Evolutionary conservation across 1,284 basidiomycete species (phyloP).

Genomic region (Heliocybe sulcata): DNA sequence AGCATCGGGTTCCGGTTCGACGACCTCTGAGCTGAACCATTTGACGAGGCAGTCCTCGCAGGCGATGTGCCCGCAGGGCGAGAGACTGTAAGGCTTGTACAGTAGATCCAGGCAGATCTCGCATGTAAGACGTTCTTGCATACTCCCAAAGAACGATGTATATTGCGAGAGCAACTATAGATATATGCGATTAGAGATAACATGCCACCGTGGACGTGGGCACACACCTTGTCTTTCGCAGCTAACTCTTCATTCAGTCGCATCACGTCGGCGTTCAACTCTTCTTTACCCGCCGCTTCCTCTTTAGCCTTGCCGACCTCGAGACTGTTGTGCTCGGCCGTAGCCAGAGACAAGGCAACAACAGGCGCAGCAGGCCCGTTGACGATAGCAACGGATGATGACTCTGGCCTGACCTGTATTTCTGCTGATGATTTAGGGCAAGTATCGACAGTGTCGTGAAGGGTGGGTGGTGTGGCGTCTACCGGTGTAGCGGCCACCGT

Average conservation of each 20-base stretch:
- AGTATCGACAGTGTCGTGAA: too few relatives aligned
- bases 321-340: constrained; percentile 9
- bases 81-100: constrained; percentile 60
- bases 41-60: constrained; percentile 65
- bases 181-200: neutral
- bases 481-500: neutral
- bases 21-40: constrained; percentile 53
- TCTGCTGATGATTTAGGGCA: too few relatives aligned
- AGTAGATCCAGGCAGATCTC: constrained; percentile 71
- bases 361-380: neutral
- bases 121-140: constrained; percentile 53
- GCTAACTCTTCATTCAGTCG: constrained; percentile 35
- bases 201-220: neutral
- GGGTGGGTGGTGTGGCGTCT: too few relatives aligned
- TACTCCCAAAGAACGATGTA: neutral
- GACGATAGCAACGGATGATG: too few relatives aligned
- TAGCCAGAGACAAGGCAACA: neutral
- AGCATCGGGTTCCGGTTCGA: constrained; percentile 22
- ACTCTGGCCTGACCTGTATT: too few relatives aligned
- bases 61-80: constrained; percentile 68
- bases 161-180: neutral
- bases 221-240: constrained; percentile 30
- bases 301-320: constrained; percentile 6
- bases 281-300: constrained; percentile 10
- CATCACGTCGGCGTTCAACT: constrained; percentile 24